A percentile compares a stretch with the other conserved stretches of the same genome.
Conservation (phyloP, 1,139 yeast genomes). For the Yamadazyma atmosphaerica region DNA sequence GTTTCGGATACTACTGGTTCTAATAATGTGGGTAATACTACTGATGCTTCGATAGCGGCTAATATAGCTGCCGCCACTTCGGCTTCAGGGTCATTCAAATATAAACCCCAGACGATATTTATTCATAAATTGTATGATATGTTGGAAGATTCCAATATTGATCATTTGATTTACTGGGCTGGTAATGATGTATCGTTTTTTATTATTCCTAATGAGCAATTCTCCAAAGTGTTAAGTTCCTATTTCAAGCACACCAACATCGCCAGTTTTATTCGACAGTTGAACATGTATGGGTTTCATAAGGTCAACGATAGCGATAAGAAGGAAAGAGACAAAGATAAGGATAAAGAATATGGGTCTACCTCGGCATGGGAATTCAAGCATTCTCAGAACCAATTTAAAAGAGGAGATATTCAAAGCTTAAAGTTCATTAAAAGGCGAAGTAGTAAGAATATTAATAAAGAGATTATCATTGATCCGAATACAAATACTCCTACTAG, state of each 20-base stretch:
- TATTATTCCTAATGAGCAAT: constrained; percentile 54
- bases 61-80: not conserved
- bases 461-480: constrained; percentile 38
- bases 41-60: not conserved
- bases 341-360: constrained; percentile 4
- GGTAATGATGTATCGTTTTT: constrained; percentile 38
- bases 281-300: constrained; percentile 81
- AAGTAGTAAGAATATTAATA: constrained; percentile 54
- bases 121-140: constrained; percentile 65
- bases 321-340: not conserved
- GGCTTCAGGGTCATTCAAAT: constrained; percentile 2
- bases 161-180: constrained; percentile 50
- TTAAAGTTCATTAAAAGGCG: constrained; percentile 63
- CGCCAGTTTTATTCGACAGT: constrained; percentile 75
- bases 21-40: not conserved
- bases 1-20: not conserved
- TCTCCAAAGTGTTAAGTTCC: constrained; percentile 59
- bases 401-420: constrained; percentile 61
- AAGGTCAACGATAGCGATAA: constrained; percentile 42
- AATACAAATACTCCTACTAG: constrained; percentile 32
- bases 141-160: constrained; percentile 54
- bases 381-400: constrained; percentile 64
- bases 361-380: constrained; percentile 62
- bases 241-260: constrained; percentile 79
- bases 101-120: constrained; percentile 54